Conservation (phyloP, 2,329 filamentous ascomycete genomes). For the Neocucurbitaria cava region DNA sequence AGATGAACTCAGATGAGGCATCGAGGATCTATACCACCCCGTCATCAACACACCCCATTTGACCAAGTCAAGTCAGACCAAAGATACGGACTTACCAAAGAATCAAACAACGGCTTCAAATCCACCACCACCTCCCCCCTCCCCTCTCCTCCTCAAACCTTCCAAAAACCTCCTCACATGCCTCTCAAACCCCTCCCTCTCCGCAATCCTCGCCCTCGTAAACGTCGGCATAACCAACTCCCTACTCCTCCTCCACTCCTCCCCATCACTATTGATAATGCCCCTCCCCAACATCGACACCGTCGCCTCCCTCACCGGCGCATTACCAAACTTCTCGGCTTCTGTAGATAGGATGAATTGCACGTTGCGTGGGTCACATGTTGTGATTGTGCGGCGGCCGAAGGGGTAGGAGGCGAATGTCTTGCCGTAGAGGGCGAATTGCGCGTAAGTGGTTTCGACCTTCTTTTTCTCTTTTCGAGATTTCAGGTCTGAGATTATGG, state of each 20-base stretch:
- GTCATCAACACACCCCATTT: not conserved
- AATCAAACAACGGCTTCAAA: conserved; percentile 18
- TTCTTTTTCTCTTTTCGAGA: conserved; percentile 2
- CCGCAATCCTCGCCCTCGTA: conserved; percentile 14
- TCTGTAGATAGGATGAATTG: conserved; percentile 14
- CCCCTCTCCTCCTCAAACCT: conserved; percentile 7
- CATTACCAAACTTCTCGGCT: conserved; percentile 20
- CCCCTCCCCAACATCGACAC: conserved; percentile 16
- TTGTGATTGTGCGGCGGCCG: conserved; percentile 13
- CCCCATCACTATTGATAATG: conserved; percentile 19
- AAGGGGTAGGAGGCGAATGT: conserved; percentile 21
- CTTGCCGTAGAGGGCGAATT: conserved; percentile 5
- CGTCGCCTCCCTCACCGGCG: conserved; percentile 7
- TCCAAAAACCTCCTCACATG: conserved; percentile 15
- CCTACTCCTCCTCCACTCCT: conserved; percentile 12
- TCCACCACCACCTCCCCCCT: conserved; percentile 9
- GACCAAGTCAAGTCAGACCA: not conserved
- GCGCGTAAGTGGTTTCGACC: not conserved
- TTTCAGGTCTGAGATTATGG: not conserved
- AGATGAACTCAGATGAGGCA: conserved; percentile 52
- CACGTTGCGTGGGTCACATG: conserved; percentile 14
- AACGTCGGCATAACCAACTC: conserved; percentile 20
- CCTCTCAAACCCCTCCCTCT: conserved; percentile 14
- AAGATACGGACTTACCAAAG: not conserved
- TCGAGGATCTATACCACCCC: conserved; percentile 40